Conservation (phyloP, 202 grass and related monocot genomes). For the Dendrocalamus latiflorus region DNA sequence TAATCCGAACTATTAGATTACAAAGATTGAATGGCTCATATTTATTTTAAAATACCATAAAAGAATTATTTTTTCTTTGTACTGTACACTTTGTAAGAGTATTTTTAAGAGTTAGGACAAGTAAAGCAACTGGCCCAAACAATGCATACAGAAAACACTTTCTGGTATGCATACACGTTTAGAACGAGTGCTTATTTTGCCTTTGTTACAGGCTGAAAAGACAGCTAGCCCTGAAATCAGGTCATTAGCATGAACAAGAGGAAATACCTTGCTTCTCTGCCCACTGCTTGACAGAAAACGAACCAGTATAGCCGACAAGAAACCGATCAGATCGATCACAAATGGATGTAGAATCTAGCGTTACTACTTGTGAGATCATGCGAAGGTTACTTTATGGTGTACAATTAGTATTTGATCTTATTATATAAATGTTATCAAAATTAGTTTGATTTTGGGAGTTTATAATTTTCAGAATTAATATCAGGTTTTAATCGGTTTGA, state of each 20-base stretch:
- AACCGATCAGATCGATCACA: not conserved
- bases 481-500: too few relatives aligned
- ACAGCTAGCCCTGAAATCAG: not conserved
- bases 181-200: not conserved
- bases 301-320: slow-evolving; percentile 17
- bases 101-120: not conserved
- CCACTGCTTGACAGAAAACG: not conserved
- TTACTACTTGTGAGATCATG: not conserved
- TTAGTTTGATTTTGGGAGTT: too few relatives aligned
- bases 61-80: not conserved
- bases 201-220: not conserved
- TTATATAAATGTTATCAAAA: too few relatives aligned
- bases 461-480: too few relatives aligned
- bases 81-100: not conserved
- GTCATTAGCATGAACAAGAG: not conserved
- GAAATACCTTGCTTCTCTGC: not conserved
- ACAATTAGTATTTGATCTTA: too few relatives aligned
- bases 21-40: too few relatives aligned
- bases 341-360: not conserved
- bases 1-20: too few relatives aligned
- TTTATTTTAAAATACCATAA: too few relatives aligned
- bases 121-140: not conserved
- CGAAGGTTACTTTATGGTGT: too few relatives aligned
- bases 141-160: not conserved
- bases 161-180: not conserved